Percentiles rank a stretch among this genome's conserved stretches.
Conservation (phyloP, 331 rosid species). For the Rosa hybrid region DNA sequence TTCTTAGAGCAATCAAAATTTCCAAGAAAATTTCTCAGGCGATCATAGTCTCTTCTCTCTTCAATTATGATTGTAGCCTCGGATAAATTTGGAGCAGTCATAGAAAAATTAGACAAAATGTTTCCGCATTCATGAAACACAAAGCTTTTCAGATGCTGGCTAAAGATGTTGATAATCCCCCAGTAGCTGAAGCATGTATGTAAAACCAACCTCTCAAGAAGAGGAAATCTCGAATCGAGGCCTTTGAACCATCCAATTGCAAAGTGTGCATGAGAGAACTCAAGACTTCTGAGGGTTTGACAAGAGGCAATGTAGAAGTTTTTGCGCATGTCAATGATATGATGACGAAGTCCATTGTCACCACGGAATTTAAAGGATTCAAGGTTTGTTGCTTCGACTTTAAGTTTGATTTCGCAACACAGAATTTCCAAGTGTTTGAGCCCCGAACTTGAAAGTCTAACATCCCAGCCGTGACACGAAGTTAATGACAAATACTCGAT, state of each 20-base stretch:
- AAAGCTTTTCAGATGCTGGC: not conserved
- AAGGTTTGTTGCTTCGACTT: not conserved
- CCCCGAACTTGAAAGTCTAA: not conserved
- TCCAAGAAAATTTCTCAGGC: not conserved
- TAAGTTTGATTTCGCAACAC: not conserved
- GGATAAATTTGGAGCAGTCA: not conserved
- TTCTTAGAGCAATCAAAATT: not conserved
- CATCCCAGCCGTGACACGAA: not conserved
- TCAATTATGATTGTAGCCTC: not conserved
- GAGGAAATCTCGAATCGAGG: conserved; percentile 1
- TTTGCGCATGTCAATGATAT: not conserved
- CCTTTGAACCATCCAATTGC: not conserved
- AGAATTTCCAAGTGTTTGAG: not conserved
- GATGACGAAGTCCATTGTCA: not conserved
- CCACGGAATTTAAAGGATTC: not conserved
- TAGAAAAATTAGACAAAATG: not conserved
- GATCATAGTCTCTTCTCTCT: not conserved
- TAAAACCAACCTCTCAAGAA: conserved; percentile 10
- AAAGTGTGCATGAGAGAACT: not conserved
- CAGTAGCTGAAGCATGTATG: not conserved
- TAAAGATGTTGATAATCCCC: not conserved
- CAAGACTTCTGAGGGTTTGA: not conserved
- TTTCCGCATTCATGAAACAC: not conserved
- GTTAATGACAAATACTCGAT: not conserved
- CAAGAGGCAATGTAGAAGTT: not conserved